phyloP scores from a whole-genome alignment of 768 basidiomycete genomes.

The Rossbeevera mucosa region DNA sequence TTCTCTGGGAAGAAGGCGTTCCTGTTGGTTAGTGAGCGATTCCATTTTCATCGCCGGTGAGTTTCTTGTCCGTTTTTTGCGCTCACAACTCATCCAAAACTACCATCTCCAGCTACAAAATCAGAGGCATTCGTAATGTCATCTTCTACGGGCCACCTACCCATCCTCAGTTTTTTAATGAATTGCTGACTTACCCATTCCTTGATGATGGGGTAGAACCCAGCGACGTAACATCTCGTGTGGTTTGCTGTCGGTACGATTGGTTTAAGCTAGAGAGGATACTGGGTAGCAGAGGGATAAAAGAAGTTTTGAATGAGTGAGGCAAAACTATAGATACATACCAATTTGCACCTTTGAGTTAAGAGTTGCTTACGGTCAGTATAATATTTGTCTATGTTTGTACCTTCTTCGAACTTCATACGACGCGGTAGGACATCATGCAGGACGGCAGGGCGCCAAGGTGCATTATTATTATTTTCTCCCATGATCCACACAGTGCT shows the following conservation, averaged over 20 bases:
- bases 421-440: constrained; percentile 36
- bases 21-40: constrained; percentile 91
- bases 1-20: constrained; percentile 84
- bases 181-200: constrained; percentile 87
- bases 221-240: constrained; percentile 75
- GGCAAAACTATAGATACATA: no score
- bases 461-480: constrained; percentile 38
- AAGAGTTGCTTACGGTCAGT: no score
- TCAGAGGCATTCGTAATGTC: constrained; percentile 88
- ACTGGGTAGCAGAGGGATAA: constrained; percentile 24
- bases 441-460: constrained; percentile 79
- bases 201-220: constrained; percentile 83
- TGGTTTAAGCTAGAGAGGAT: constrained; percentile 85
- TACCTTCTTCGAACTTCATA: background rate
- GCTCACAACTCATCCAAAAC: background rate
- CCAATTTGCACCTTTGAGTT: no score
- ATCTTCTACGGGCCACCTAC: constrained; percentile 92
- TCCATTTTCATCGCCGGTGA: constrained; percentile 92
- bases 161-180: constrained; percentile 88
- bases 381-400: constrained; percentile 23
- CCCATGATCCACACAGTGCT: background rate
- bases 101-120: constrained; percentile 65
- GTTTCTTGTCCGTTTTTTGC: constrained; percentile 10
- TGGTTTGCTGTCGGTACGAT: constrained; percentile 87
- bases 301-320: constrained; percentile 13